Base-by-base conservation (phyloP, 108 stramenopile species). In the Cylindrotheca fusiformis region DNA sequence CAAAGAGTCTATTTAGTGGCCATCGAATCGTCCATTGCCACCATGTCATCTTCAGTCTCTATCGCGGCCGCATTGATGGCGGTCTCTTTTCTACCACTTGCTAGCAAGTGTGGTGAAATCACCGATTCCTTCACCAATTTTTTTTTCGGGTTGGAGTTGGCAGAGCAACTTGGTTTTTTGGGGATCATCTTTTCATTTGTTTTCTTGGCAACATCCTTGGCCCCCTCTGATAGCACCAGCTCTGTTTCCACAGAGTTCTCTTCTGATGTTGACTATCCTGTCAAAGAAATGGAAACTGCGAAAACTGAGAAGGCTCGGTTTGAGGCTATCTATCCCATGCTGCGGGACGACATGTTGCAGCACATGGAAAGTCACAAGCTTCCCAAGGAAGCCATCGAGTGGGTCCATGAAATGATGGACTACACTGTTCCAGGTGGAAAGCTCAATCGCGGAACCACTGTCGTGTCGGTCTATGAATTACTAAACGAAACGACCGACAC, bases 381-480 rank as follows among this genome's bases (percentile, higher is more conserved):
- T 8, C 22, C 67, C 17, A 67, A 72, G 48, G 72, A 91, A 32
- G 53, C 58, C 50, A 14, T 41, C 72, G 60, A 86, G 46, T 86
- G 81, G 69, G 69, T 84, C 60, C 61, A 63, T 27, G 60, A 70
- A 33, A 96, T 95, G 87, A 56, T 98, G 61, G 83, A 91, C 21
- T 95, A 97, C 89, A 97, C 84, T 53, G 94, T 97, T 55, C 81
- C 81, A 30, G 96, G 96, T 26, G 97, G 97, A 33, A 98, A 98
- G 80, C 84, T 95, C 80, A 96, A 91, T 44, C 87, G 94, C 44
- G 94, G 96, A 30, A 59, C 94, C 25, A 93, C 85, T 48, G 93
- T 95, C 56, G 77, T 95, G 32, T 52, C 36, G 66, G 66, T 30
- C 61, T 68, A 1, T 28, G 27, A 23, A 57, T 75, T 31, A 21